Evolutionary conservation across 768 basidiomycete genomes (phyloP), one percentile per base, ranked within the genome.

Genomic region (Mrakia blollopis): DNA sequence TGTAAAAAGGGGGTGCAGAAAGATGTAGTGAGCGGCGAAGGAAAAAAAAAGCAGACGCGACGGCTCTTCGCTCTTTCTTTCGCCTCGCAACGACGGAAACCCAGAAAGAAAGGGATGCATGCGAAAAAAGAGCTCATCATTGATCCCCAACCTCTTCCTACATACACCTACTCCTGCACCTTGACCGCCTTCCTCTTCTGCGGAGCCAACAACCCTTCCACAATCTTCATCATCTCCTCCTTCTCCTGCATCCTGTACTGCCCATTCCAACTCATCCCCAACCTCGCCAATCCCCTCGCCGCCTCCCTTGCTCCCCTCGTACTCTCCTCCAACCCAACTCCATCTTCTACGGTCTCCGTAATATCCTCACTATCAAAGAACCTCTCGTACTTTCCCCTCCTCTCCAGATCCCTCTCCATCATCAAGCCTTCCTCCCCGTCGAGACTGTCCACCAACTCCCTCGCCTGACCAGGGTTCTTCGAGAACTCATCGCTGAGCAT

Each of bases 141-240:
- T 57, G n/a, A n/a, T n/a, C n/a, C 57, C 6, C 25, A 9, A 16
- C 23, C 57, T n/a, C n/a, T n/a, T n/a, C n/a, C 57, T n/a, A 18
- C 25, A n/a, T n/a, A n/a, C 8, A 25, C 28, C 28, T 57, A 57
- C 57, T 25, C 25, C 57, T n/a, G 11, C 57, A 28, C 28, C 57
- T 57, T 57, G n/a, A n/a, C 65, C 18, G 44, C 65, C 65, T 25
- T 41, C 37, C 23, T 68, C 37, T 68, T 68, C 35, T 39, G 65
- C 65, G 39, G 35, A 16, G n/a, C 37, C 65, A 68, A 39, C 65
- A 68, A n/a, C 65, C 65, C 65, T 23, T 68, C 65, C 35, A 68
- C 65, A 41, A 68, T 68, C 65, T 68, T 68, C 35, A 68, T 25
- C 65, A 68, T 68, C 65, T 68, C 65, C 65, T 68, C 65, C 65